Evolutionary conservation across 176 grass and related monocot species (phyloP), one percentile per base, ranked within the genome.

Genomic region (Olyra latifolia): DNA sequence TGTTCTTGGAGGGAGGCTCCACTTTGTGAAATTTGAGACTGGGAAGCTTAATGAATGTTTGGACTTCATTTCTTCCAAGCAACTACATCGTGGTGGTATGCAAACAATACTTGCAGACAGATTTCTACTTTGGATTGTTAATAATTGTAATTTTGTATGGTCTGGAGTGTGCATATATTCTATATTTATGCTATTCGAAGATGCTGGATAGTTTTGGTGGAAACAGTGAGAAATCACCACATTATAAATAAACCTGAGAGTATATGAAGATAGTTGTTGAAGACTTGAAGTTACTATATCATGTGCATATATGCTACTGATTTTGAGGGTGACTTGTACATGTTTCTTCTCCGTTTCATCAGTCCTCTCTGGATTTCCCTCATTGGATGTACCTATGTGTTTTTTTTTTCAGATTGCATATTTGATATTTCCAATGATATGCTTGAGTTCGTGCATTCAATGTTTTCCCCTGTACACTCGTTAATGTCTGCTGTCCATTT

Each of bases 21-120:
- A 98, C 80, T 98, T 98, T 83, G 95, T 98, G 50, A 98, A 98
- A 70, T 98, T 98, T 52, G 95, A 98, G 80, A 94, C 92, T 16
- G 90, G 30, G 68, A 98, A 98, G 74, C 80, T 98, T 49, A 98
- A 86, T 55, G 90, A 98, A 76, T 98, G 95, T 56, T 78, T 98
- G 60, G 95, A 98, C 25, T 98, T 98, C 41, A 94, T 98, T 87
- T 98, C 90, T 75, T 94, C 95, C 80, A 98, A 98, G 72, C 95
- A 98, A 78, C 88, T 98, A 71, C 95, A 94, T 88, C 74, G 86
- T 67, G 95, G 95, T 44, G 92, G 96, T 98, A 98, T 71, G 88
- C 80, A 27, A 80, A 69, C 27, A 66, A 27, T 89, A 9, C 61
- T 57, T 29, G 27, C 25, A 2, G 12, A 20, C 30, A n/a, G 54